A percentile compares a stretch with the other conserved stretches of the same genome.
Conservation (phyloP, 371 early-diverging fungal genomes). For the Lichtheimia corymbifera region DNA sequence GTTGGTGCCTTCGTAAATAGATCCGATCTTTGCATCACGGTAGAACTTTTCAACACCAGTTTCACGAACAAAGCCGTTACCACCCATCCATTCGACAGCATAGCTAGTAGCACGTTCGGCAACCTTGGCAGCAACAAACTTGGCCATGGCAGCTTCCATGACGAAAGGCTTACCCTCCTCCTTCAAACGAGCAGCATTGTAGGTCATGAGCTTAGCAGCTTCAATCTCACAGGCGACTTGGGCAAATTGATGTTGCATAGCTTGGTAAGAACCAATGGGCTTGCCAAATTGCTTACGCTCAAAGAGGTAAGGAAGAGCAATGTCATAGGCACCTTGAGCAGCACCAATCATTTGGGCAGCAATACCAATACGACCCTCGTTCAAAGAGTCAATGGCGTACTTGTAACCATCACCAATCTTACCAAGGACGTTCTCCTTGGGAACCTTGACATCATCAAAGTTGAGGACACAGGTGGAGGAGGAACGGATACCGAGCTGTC, state of each 20-base stretch:
- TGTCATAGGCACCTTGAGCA: slow-evolving; percentile 94
- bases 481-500: slow-evolving; percentile 89
- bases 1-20: slow-evolving; percentile 83
- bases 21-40: slow-evolving; percentile 96
- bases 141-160: slow-evolving; percentile 98
- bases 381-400: slow-evolving; percentile 97
- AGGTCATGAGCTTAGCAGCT: slow-evolving; percentile 93
- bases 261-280: slow-evolving; percentile 92
- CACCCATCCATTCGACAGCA: slow-evolving; percentile 97
- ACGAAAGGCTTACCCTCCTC: slow-evolving; percentile 88
- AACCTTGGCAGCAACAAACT: slow-evolving; percentile 91
- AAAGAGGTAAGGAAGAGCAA: slow-evolving; percentile 89
- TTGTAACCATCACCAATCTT: slow-evolving; percentile 97
- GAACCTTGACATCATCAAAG: slow-evolving; percentile 92
- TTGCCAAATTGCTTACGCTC: slow-evolving; percentile 95
- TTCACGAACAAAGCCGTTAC: slow-evolving; percentile 92
- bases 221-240: slow-evolving; percentile 95
- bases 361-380: slow-evolving; percentile 98
- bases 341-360: slow-evolving; percentile 97
- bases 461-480: slow-evolving; percentile 93
- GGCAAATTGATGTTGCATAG: slow-evolving; percentile 96
- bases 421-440: slow-evolving; percentile 88
- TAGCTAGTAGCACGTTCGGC: slow-evolving; percentile 91
- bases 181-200: slow-evolving; percentile 97
- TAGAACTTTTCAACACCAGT: slow-evolving; percentile 90